These are phyloP conservation scores for Pezizomycotina sp. DNA, from an alignment of 2,329 filamentous ascomycete species.

Conservation along the genomic window DNA sequence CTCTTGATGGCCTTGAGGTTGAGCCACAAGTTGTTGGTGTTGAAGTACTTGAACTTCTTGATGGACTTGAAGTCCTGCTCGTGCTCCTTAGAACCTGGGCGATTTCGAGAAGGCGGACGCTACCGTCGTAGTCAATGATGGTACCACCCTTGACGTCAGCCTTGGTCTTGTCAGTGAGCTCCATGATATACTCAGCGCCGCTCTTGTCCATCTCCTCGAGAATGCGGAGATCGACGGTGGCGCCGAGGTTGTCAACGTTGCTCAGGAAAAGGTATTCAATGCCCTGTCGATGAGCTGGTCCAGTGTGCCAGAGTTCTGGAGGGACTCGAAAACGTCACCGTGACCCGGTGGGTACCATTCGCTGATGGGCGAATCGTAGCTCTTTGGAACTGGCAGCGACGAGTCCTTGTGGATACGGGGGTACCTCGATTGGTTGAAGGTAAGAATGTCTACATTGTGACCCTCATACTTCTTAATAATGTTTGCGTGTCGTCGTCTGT, in stretches of 20 bases:
- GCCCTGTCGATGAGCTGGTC: constrained; percentile 90
- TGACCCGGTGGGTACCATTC: constrained; percentile 99
- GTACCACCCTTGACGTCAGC: constrained; percentile 99
- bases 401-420: constrained; percentile 97
- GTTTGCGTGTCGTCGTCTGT: constrained; percentile 90
- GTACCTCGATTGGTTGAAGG: constrained; percentile 99
- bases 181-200: constrained; percentile 97
- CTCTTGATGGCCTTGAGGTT: constrained; percentile 96
- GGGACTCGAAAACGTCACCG: constrained; percentile 98
- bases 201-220: constrained; percentile 99
- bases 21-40: constrained; percentile 99
- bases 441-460: constrained; percentile 98
- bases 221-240: constrained; percentile 93
- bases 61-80: constrained; percentile 99
- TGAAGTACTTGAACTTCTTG: constrained; percentile 99
- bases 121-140: constrained; percentile 98
- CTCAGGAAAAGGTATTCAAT: constrained; percentile 98
- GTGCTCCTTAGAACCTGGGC: constrained; percentile 99
- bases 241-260: constrained; percentile 96
- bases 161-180: constrained; percentile 99
- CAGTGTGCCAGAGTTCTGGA: constrained; percentile 97
- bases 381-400: constrained; percentile 85
- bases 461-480: constrained; percentile 99
- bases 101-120: constrained; percentile 90
- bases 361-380: constrained; percentile 66